Percentiles rank a stretch among this genome's conserved stretches.
These are phyloP conservation scores for Suhomyces sp. DNA, from an alignment of 805 yeast species.

Conservation along the genomic window DNA sequence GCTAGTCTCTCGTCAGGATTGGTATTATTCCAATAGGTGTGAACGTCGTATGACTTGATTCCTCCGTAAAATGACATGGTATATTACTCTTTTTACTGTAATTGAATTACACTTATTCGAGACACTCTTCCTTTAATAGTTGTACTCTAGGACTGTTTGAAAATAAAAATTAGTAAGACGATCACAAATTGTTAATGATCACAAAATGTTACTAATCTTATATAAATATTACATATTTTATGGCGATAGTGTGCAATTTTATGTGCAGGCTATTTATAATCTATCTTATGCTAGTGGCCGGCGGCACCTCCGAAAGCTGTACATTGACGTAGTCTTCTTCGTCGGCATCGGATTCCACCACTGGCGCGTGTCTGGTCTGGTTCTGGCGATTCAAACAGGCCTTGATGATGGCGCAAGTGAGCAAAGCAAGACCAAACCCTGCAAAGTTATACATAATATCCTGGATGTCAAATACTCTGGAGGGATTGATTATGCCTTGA, in stretches of 20 bases:
- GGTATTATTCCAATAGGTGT: slow-evolving; percentile 47
- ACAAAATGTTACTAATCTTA: not conserved
- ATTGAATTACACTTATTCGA: not conserved
- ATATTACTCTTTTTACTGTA: too few relatives aligned
- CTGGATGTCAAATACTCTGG: slow-evolving; percentile 44
- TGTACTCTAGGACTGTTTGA: not conserved
- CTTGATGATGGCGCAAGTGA: not conserved
- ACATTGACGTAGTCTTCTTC: slow-evolving; percentile 20
- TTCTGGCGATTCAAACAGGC: not conserved
- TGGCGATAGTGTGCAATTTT: not conserved
- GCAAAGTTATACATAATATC: slow-evolving; percentile 45
- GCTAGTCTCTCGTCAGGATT: slow-evolving; percentile 29
- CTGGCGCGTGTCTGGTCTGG: not conserved
- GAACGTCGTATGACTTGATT: slow-evolving; percentile 48
- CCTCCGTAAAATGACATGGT: slow-evolving; percentile 13
- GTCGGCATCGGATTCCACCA: slow-evolving; percentile 2
- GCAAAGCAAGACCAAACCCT: slow-evolving; percentile 20
- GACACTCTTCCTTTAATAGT: not conserved
- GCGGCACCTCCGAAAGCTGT: slow-evolving; percentile 15
- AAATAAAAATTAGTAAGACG: too few relatives aligned
- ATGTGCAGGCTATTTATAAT: not conserved
- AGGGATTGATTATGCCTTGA: slow-evolving; percentile 46
- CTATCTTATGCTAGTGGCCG: not conserved
- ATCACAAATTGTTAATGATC: not conserved
- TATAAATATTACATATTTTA: not conserved